Evolutionary conservation across 768 basidiomycete species (phyloP), one percentile per base, ranked within the genome.

Genomic region (Kwoniella europaea): DNA sequence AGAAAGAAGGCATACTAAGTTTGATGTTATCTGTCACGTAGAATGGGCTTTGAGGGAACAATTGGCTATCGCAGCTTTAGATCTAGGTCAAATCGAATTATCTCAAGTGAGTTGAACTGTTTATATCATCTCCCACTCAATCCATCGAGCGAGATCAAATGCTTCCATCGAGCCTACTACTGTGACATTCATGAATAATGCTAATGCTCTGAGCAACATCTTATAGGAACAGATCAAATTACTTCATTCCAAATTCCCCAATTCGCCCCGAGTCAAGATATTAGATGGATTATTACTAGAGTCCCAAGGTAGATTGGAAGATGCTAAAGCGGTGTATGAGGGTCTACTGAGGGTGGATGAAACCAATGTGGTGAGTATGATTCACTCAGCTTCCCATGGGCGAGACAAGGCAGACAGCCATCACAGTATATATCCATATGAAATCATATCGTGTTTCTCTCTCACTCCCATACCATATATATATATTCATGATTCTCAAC

Each of bases 11-110:
- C 50, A 42, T 67, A 10, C 57, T 35, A 27, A 55, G 2, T 62
- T 1, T 6, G 7, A 16, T 22, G 67, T 6, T 42, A 27, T 62
- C 41, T 44, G 54, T 35, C 29, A 59, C 18, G 55, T 70, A 83
- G 84, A 84, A 77, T 84, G 81, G 80, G 72, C 76, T 24, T 72
- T 83, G 4, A 58, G 83, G 18, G 84, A 84, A 63, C 84, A 84
- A 63, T 63, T 83, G 18, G 80, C 75, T n/a, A 78, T 83, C 20
- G 82, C 82, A 18, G 82, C 82, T 4, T 53, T 83, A 29, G 82
- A 83, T 70, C 55, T 81, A 54, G 81, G 79, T 24, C 65, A 72
- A 57, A 64, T 76, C 13, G 52, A 68, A 16, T 60, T 74, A 10
- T 79, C 79, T 18, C 65, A 72, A 53, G 82, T 83, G 44, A 63